Evolutionary conservation across 2,329 filamentous ascomycete species (phyloP), one percentile per base, ranked within the genome.

Genomic region (Tolypocladium amazonense): DNA sequence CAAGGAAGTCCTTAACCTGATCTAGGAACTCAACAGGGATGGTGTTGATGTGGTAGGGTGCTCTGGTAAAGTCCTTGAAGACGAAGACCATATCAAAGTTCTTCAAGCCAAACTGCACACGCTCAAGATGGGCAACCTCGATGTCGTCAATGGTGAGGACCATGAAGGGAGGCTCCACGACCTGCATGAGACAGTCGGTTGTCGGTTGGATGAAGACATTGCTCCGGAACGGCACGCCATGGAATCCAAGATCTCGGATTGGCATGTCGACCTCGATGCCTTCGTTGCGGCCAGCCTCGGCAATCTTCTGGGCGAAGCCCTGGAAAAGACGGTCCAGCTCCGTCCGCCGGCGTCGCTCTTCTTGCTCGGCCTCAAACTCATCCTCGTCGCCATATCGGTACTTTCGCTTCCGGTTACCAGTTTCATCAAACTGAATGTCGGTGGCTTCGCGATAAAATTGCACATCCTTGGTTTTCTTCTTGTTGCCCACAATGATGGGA

Each of bases 21-120:
- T 99, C 94, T 4, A 99, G 81, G 3, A 88, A 90, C 71, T 99
- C 94, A 30, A 99, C 91, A 0, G 94, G 95, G 64, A 99, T 97
- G 8, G 94, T 99, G 77, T 99, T 99, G 80, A 99, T 88, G 73
- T 99, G 94, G 60, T 88, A 89, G 1, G 93, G 93, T 3, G 90
- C 76, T n/a, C 92, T 86, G 58, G 89, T 85, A 75, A 96, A 97
- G 76, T 99, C 94, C 70, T 97, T 97, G 81, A 96, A 97, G 43
- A 99, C 90, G 70, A 97, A 92, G 25, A 99, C 94, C 74, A 99
- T 86, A 75, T 99, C 94, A 73, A 99, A 99, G 75, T 99, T 99
- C 81, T 97, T 97, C 62, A 99, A 82, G 39, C 94, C 95, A 69
- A 99, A 99, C 76, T 93, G 81, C 23, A 99, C 94, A 78, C 93